These are phyloP conservation scores for Mucor indicus DNA, from an alignment of 371 early-diverging fungal species.

Conservation along the genomic window DNA sequence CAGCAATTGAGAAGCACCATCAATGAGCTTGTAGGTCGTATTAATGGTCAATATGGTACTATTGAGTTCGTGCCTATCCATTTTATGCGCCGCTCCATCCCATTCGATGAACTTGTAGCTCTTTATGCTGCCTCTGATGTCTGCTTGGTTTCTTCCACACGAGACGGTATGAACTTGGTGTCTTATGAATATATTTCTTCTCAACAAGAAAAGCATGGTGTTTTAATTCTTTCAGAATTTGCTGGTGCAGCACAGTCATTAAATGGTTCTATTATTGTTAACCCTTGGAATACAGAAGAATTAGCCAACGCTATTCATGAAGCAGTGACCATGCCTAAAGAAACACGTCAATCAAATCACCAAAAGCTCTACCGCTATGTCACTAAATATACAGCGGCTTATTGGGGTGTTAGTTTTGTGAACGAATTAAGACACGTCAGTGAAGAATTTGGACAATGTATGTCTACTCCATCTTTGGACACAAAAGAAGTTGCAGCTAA, in stretches of 20 bases:
- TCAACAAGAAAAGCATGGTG: slow-evolving; percentile 93
- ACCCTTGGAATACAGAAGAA: slow-evolving; percentile 99
- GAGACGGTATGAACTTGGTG: slow-evolving; percentile 99
- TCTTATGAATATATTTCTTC: slow-evolving; percentile 98
- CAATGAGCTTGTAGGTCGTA: slow-evolving; percentile 94
- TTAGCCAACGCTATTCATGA: slow-evolving; percentile 87
- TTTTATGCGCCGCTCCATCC: slow-evolving; percentile 96
- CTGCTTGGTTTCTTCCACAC: slow-evolving; percentile 95
- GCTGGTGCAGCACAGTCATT: slow-evolving; percentile 99
- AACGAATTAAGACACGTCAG: slow-evolving; percentile 74
- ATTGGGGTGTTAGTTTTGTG: slow-evolving; percentile 97
- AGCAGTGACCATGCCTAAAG: slow-evolving; percentile 90
- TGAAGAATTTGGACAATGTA: slow-evolving; percentile 67
- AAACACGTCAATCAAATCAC: slow-evolving; percentile 78
- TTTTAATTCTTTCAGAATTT: slow-evolving; percentile 97
- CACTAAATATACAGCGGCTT: slow-evolving; percentile 95
- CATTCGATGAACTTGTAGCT: slow-evolving; percentile 95
- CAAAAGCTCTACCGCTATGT: slow-evolving; percentile 93
- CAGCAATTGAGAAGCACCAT: slow-evolving; percentile 86
- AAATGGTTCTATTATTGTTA: slow-evolving; percentile 94
- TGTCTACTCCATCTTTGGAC: slow-evolving; percentile 66
- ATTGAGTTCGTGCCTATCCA: slow-evolving; percentile 98
- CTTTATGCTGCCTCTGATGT: slow-evolving; percentile 96
- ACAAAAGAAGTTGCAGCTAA: slow-evolving; percentile 37
- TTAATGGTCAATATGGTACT: slow-evolving; percentile 92